Conservation (phyloP, 1,284 basidiomycete genomes). For the Pascua sp. region DNA sequence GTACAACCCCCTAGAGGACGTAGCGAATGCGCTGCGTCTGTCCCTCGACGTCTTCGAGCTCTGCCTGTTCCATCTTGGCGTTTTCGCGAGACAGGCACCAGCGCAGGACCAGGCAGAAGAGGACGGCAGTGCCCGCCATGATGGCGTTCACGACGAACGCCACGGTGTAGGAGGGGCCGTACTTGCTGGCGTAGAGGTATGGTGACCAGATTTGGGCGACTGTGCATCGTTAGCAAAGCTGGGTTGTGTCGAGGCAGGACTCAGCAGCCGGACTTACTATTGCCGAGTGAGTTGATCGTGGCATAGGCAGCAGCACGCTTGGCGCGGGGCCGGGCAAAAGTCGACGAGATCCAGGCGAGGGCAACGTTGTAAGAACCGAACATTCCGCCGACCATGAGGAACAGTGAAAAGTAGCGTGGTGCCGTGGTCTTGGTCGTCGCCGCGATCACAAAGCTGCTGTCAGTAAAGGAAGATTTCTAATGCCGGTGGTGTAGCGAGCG, state of each 20-base stretch:
- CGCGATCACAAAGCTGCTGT: slow-evolving; percentile 24
- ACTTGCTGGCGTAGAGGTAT: slow-evolving; percentile 31
- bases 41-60: slow-evolving; percentile 2
- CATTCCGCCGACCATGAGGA: slow-evolving; percentile 36
- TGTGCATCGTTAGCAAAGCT: no score
- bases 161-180: slow-evolving; percentile 28
- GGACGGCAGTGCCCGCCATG: slow-evolving; percentile 21
- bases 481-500: no score
- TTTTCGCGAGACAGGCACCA: slow-evolving; percentile 19
- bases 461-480: no score
- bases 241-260: neutral
- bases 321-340: slow-evolving; percentile 30
- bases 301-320: slow-evolving; percentile 32
- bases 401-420: slow-evolving; percentile 37
- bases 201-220: slow-evolving; percentile 38
- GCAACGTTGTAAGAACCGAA: slow-evolving; percentile 32
- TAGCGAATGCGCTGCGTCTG: neutral
- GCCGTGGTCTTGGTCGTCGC: slow-evolving; percentile 26
- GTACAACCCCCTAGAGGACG: neutral
- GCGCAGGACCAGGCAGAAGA: slow-evolving; percentile 29
- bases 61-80: neutral
- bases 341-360: slow-evolving; percentile 36
- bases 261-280: slow-evolving; percentile 4
- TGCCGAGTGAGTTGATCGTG: slow-evolving; percentile 28
- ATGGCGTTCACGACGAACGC: slow-evolving; percentile 31